Conservation (phyloP, 306 rosid species). For the Lathyrus sativus region DNA sequence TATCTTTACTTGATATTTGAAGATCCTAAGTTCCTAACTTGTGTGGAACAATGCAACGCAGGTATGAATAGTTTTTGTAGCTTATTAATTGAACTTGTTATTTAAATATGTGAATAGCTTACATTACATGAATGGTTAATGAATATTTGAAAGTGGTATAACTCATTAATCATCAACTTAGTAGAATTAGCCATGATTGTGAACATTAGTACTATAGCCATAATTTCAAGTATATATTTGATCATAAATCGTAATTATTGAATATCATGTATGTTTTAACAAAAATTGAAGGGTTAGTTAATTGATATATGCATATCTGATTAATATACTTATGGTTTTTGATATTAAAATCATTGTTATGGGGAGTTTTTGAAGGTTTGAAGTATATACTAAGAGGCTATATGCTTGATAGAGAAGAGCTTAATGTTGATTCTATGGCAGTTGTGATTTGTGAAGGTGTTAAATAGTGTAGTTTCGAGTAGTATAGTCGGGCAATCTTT, state of each 20-base stretch:
- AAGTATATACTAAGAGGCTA: too few species aligned
- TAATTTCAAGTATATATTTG: neutral
- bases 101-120: neutral
- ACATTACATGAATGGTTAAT: neutral
- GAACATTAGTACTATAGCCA: too few species aligned
- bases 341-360: neutral
- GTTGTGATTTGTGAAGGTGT: too few species aligned
- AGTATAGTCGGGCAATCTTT: too few species aligned
- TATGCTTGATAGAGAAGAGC: too few species aligned
- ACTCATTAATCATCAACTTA: neutral
- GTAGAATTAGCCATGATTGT: neutral
- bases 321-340: neutral
- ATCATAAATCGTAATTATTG: neutral
- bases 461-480: too few species aligned
- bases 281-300: neutral
- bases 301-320: neutral
- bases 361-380: neutral
- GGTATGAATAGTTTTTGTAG: slow-evolving; percentile 38
- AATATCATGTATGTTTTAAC: neutral
- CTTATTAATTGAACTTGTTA: neutral
- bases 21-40: slow-evolving; percentile 20
- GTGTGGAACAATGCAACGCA: slow-evolving; percentile 55
- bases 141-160: neutral
- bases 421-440: too few species aligned
- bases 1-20: slow-evolving; percentile 43